These are phyloP conservation scores for Chlorella sp. DNA, from an alignment of 139 green algal species.

Conservation along the genomic window DNA sequence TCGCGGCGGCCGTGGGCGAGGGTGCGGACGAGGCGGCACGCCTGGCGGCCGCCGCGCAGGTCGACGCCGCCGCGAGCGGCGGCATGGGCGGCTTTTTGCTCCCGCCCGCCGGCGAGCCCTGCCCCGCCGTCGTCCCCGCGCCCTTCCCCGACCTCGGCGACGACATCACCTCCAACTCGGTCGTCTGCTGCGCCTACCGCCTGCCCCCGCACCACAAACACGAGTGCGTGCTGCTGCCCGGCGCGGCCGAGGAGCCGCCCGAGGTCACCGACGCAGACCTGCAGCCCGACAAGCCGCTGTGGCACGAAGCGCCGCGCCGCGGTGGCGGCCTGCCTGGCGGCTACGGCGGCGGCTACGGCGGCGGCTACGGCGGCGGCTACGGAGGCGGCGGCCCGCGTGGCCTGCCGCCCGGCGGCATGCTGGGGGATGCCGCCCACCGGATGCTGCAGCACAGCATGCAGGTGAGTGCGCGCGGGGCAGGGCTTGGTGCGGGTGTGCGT, in stretches of 20 bases:
- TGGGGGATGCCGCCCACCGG: slow-evolving; percentile 38
- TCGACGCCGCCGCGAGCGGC: slow-evolving; percentile 28
- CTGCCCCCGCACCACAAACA: slow-evolving; percentile 66
- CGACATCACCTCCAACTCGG: slow-evolving; percentile 78
- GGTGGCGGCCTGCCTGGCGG: not conserved
- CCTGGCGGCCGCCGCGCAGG: slow-evolving; percentile 17
- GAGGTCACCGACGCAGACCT: slow-evolving; percentile 49
- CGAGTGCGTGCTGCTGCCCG: slow-evolving; percentile 30
- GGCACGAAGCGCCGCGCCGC: slow-evolving; percentile 52
- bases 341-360: slow-evolving; percentile 5
- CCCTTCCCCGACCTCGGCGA: slow-evolving; percentile 69
- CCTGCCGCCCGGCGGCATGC: slow-evolving; percentile 16
- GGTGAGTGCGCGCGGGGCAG: slow-evolving; percentile 1
- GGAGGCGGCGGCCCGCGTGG: not conserved
- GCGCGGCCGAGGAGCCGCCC: slow-evolving; percentile 35
- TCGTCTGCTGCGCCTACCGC: slow-evolving; percentile 67
- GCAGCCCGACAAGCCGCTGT: slow-evolving; percentile 46
- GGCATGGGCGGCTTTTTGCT: slow-evolving; percentile 77
- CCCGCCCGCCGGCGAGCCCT: slow-evolving; percentile 70
- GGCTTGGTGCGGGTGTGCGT: not conserved
- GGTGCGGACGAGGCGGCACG: not conserved
- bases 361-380: not conserved
- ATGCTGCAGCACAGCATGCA: slow-evolving; percentile 50
- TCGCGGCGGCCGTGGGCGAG: slow-evolving; percentile 51
- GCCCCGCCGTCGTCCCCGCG: slow-evolving; percentile 68